Percentiles rank a stretch among this genome's conserved stretches.
phyloP scores from a whole-genome alignment of 2,329 filamentous ascomycete genomes.

The Didymella segeticola region DNA sequence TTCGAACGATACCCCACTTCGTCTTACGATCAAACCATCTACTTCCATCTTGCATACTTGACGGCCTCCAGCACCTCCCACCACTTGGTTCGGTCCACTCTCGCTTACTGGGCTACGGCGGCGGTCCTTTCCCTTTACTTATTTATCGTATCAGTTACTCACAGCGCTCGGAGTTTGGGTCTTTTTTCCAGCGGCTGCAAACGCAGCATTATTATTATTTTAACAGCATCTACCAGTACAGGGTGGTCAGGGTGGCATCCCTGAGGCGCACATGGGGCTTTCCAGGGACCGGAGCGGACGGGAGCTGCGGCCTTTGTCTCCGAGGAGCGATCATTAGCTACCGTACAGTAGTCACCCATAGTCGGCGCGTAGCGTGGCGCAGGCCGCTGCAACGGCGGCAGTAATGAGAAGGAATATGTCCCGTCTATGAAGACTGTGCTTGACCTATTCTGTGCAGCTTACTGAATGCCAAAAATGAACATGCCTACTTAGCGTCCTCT shows the following conservation, averaged over 20 bases:
- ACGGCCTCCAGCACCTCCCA: background rate
- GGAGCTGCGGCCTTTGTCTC: background rate
- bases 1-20: constrained; percentile 10
- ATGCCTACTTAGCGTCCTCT: too few relatives aligned
- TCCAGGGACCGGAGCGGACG: background rate
- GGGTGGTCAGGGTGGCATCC: constrained; percentile 1
- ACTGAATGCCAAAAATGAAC: too few relatives aligned
- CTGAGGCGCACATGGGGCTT: background rate
- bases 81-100: background rate
- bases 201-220: background rate
- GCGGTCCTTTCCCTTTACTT: background rate
- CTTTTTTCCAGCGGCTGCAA: background rate
- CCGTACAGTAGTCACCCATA: constrained; percentile 4
- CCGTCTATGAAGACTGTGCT: too few relatives aligned
- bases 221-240: background rate
- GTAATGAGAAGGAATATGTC: constrained; percentile 8
- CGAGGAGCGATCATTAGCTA: background rate
- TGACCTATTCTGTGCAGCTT: too few relatives aligned
- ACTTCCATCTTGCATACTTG: constrained; percentile 8
- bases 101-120: background rate
- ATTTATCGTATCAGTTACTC: constrained; percentile 1
- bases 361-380: background rate
- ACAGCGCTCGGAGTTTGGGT: constrained; percentile 13
- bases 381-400: background rate
- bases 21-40: background rate